These are phyloP conservation scores for Hypoxylon sp. DNA, from an alignment of 2,329 filamentous ascomycete species.

Conservation along the genomic window DNA sequence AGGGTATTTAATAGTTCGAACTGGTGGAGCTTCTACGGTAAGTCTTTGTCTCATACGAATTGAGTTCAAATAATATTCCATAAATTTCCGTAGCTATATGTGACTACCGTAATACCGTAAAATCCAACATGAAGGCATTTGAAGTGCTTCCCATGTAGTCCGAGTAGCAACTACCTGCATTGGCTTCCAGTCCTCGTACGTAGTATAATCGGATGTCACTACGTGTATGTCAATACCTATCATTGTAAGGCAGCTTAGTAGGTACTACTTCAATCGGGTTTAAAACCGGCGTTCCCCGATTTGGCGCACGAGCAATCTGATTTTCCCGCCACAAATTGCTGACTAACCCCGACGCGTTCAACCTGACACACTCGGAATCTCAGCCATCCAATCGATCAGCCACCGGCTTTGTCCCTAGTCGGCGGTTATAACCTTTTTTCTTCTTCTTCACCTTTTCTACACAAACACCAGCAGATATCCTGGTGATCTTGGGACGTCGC, in stretches of 20 bases:
- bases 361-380: slow-evolving; percentile 10
- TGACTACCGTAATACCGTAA: not conserved
- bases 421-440: slow-evolving; percentile 7
- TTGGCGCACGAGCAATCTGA: not conserved
- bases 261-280: not conserved
- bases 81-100: not conserved
- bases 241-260: not conserved
- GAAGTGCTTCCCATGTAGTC: not conserved
- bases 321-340: slow-evolving; percentile 8
- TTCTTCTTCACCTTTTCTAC: slow-evolving; percentile 20
- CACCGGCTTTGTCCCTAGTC: slow-evolving; percentile 4
- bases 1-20: not conserved
- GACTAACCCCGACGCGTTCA: slow-evolving; percentile 8
- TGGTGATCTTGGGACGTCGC: slow-evolving; percentile 43
- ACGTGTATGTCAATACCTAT: no score
- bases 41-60: not conserved
- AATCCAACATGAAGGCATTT: not conserved
- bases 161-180: not conserved
- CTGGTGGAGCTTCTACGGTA: not conserved
- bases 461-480: slow-evolving; percentile 39
- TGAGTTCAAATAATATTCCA: not conserved
- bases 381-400: slow-evolving; percentile 14
- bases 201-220: not conserved
- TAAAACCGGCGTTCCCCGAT: not conserved
- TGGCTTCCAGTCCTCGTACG: not conserved